These are phyloP conservation scores for Pseudozyma sp. DNA, from an alignment of 1,284 basidiomycete species.

Conservation along the genomic window DNA sequence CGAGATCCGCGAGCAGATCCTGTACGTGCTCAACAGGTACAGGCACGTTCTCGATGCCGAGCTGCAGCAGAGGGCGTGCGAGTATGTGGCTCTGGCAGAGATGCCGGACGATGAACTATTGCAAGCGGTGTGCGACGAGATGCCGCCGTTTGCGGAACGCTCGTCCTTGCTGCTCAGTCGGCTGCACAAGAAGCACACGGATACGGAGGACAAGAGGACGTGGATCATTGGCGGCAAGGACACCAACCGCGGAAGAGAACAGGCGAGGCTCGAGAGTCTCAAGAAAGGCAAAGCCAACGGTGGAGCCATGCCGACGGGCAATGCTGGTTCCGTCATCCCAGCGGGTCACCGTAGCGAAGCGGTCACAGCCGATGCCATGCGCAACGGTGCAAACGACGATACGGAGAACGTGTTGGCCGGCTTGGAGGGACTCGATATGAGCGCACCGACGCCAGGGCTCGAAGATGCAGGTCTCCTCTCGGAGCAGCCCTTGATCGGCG, in stretches of 20 bases:
- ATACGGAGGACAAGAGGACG: slow-evolving; percentile 83
- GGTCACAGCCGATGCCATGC: slow-evolving; percentile 51
- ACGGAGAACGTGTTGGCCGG: slow-evolving; percentile 78
- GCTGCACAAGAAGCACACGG: slow-evolving; percentile 86
- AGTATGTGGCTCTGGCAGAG: slow-evolving; percentile 62
- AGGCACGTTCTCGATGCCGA: slow-evolving; percentile 94
- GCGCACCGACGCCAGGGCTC: slow-evolving; percentile 66
- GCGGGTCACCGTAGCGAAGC: slow-evolving; percentile 43
- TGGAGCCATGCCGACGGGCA: slow-evolving; percentile 61
- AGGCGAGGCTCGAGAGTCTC: slow-evolving; percentile 73
- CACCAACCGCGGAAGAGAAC: slow-evolving; percentile 80
- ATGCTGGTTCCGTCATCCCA: slow-evolving; percentile 53
- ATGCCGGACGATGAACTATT: slow-evolving; percentile 83
- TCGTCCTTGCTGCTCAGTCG: slow-evolving; percentile 84
- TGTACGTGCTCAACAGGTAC: slow-evolving; percentile 97
- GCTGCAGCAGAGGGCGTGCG: slow-evolving; percentile 93
- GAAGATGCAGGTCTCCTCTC: slow-evolving; percentile 32
- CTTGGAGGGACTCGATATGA: slow-evolving; percentile 83
- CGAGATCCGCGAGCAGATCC: slow-evolving; percentile 92
- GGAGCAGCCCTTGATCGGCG: slow-evolving; percentile 33
- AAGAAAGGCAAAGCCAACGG: slow-evolving; percentile 67
- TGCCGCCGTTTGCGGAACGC: slow-evolving; percentile 96
- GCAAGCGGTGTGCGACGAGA: slow-evolving; percentile 96
- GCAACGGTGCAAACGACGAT: slow-evolving; percentile 32
- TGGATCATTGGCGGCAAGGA: slow-evolving; percentile 96